phyloP scores from a whole-genome alignment of 2,329 filamentous ascomycete species.

The Fusarium poae region DNA sequence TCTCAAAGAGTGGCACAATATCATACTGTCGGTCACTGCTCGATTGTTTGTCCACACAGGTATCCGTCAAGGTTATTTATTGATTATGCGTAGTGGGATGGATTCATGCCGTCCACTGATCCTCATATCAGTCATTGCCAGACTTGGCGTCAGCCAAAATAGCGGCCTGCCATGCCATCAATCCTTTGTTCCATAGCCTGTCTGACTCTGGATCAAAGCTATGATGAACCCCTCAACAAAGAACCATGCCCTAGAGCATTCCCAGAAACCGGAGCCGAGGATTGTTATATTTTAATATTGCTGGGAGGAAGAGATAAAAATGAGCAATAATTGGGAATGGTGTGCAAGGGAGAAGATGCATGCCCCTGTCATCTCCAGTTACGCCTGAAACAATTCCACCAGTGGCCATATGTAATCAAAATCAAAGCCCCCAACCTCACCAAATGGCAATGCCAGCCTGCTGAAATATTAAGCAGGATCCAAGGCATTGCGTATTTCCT shows the following conservation, averaged over 20 bases:
- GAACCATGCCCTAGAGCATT: slow-evolving; percentile 18
- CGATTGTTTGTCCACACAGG: slow-evolving; percentile 5
- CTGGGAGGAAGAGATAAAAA: slow-evolving; percentile 1
- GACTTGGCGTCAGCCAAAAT: slow-evolving; percentile 15
- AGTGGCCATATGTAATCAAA: slow-evolving; percentile 36
- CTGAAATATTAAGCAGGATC: slow-evolving; percentile 9
- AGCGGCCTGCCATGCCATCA: neutral
- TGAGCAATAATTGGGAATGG: slow-evolving; percentile 25
- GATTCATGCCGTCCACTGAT: neutral
- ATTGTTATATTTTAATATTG: neutral
- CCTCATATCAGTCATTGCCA: slow-evolving; percentile 13
- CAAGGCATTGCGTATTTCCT: slow-evolving; percentile 28
- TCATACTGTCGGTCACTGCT: neutral
- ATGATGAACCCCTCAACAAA: slow-evolving; percentile 28
- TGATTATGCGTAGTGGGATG: slow-evolving; percentile 7
- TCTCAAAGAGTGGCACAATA: neutral
- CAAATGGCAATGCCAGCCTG: slow-evolving; percentile 10
- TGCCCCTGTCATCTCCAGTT: slow-evolving; percentile 40
- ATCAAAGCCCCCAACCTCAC: slow-evolving; percentile 41
- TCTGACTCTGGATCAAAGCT: slow-evolving; percentile 9
- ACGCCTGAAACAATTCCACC: slow-evolving; percentile 44
- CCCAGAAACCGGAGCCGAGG: slow-evolving; percentile 33
- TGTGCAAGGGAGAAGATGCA: slow-evolving; percentile 40
- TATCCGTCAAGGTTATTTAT: slow-evolving; percentile 28
- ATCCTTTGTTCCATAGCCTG: slow-evolving; percentile 9